Percentiles rank a stretch among this genome's conserved stretches.
Evolutionary conservation across 225 moss, liverwort and hornwort genomes (phyloP).

Genomic region (Physcomitrium patens): DNA sequence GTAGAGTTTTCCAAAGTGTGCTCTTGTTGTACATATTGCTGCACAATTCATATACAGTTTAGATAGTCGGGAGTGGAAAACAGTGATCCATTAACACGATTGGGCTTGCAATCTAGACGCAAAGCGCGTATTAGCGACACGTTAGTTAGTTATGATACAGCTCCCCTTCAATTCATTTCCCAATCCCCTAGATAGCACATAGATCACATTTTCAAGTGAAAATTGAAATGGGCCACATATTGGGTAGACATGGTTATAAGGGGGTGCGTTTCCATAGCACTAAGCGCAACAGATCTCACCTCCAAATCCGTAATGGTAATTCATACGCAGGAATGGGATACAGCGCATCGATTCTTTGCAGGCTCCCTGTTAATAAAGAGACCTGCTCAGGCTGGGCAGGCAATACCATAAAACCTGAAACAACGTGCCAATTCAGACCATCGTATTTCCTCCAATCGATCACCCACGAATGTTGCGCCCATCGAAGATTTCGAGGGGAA

Average conservation of each 20-base stretch:
- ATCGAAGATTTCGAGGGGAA: too few relatives aligned
- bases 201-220: neutral
- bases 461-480: too few relatives aligned
- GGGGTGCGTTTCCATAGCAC: neutral
- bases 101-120: too few relatives aligned
- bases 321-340: neutral
- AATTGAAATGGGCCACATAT: neutral
- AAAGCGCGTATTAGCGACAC: too few relatives aligned
- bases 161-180: neutral
- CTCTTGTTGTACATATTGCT: neutral
- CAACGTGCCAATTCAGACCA: too few relatives aligned
- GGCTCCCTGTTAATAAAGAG: constrained; percentile 40
- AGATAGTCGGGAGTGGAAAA: neutral
- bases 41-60: neutral
- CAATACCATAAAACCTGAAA: too few relatives aligned
- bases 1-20: constrained; percentile 11
- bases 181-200: neutral
- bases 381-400: neutral
- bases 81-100: neutral
- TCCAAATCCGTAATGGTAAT: too few relatives aligned
- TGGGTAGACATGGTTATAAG: neutral
- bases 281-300: too few relatives aligned
- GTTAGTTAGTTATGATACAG: too few relatives aligned
- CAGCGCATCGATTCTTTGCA: constrained; percentile 38
- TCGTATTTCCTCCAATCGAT: too few relatives aligned